Conservation (phyloP, 2,329 filamentous ascomycete genomes). For the Triangularia setosa region DNA sequence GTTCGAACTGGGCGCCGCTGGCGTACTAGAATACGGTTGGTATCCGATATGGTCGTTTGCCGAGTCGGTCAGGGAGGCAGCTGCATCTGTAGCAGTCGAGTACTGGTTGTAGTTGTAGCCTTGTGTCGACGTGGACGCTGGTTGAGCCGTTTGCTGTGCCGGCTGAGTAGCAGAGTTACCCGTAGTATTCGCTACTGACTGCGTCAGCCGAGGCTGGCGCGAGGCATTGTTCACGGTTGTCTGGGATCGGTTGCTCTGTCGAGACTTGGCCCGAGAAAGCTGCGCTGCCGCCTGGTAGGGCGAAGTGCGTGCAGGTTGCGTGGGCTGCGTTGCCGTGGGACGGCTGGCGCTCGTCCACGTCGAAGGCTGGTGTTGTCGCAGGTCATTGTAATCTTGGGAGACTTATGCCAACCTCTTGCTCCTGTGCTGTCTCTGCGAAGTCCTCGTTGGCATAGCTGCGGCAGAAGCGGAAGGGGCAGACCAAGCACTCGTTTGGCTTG, state of each 20-base stretch:
- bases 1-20: constrained; percentile 3
- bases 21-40: constrained; percentile 34
- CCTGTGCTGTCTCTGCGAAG: constrained; percentile 20
- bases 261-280: constrained; percentile 32
- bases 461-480: constrained; percentile 2
- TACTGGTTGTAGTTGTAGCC: constrained; percentile 27
- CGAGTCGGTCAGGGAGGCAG: constrained; percentile 16
- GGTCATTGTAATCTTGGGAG: constrained; percentile 19
- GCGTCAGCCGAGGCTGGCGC: constrained; percentile 11
- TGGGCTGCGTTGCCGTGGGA: constrained; percentile 13
- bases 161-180: constrained; percentile 17
- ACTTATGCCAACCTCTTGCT: constrained; percentile 12
- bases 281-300: constrained; percentile 32
- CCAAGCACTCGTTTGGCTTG: constrained; percentile 15
- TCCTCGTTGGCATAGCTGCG: constrained; percentile 1
- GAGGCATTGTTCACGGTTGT: constrained; percentile 27
- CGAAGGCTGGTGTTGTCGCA: constrained; percentile 17
- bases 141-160: not conserved
- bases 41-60: constrained; percentile 27
- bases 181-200: constrained; percentile 11
- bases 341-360: constrained; percentile 26
- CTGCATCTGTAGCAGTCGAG: constrained; percentile 4
- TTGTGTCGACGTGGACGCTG: constrained; percentile 15
- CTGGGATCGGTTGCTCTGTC: constrained; percentile 33
- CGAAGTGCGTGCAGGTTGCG: constrained; percentile 20